Percentiles rank a stretch among this genome's conserved stretches.
phyloP scores from a whole-genome alignment of 2,329 filamentous ascomycete genomes.

The Trichoderma atroviride region DNA sequence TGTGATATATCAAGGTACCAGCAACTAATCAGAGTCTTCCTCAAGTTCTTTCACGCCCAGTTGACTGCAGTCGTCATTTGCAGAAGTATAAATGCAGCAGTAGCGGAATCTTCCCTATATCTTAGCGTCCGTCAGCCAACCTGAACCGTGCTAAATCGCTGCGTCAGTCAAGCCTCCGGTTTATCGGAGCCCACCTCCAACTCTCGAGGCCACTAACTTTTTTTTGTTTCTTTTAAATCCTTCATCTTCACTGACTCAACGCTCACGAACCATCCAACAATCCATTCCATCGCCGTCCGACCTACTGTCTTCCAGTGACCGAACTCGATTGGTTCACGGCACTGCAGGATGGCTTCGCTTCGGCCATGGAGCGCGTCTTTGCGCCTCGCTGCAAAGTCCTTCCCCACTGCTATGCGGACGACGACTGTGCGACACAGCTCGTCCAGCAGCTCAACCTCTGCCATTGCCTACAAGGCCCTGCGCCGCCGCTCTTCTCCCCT shows the following conservation, averaged over 20 bases:
- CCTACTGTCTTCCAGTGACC: neutral
- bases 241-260: conserved; percentile 9
- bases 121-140: neutral
- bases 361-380: conserved; percentile 47
- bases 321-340: neutral
- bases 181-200: conserved; percentile 28
- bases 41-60: neutral
- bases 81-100: neutral
- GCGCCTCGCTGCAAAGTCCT: conserved; percentile 40
- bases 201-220: conserved; percentile 24
- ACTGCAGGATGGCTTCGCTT: conserved; percentile 49
- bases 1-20: neutral
- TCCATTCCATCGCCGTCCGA: neutral
- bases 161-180: conserved; percentile 28
- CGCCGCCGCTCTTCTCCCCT: conserved; percentile 86
- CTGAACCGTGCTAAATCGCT: conserved; percentile 19
- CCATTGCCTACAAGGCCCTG: conserved; percentile 95
- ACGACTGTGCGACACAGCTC: conserved; percentile 42
- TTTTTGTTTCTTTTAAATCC: conserved; percentile 12
- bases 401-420: conserved; percentile 29
- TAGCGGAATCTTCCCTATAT: neutral
- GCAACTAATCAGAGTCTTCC: neutral
- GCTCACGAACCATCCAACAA: conserved; percentile 5
- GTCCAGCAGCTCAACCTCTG: conserved; percentile 78
- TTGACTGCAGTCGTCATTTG: neutral